Conservation (phyloP, 2,329 filamentous ascomycete genomes). For the Neopestalotiopsis rosae region DNA sequence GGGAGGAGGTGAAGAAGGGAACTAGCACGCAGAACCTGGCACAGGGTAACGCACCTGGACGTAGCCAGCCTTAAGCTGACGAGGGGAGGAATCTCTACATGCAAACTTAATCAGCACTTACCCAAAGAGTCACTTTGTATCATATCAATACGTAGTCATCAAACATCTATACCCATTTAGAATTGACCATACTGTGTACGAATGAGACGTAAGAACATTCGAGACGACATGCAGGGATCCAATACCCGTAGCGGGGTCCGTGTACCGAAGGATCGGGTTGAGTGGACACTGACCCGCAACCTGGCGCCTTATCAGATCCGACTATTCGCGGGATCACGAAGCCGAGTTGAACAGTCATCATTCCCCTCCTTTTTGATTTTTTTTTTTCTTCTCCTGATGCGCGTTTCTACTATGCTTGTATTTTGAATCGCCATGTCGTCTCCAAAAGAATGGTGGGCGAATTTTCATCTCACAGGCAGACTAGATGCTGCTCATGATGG, state of each 20-base stretch:
- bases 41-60: slow-evolving; percentile 36
- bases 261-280: not conserved
- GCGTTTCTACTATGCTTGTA: not conserved
- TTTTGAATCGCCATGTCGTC: not conserved
- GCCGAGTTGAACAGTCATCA: not conserved
- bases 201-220: not conserved
- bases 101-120: not conserved
- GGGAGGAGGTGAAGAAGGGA: slow-evolving; percentile 42
- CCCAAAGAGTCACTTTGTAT: not conserved
- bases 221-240: not conserved
- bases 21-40: slow-evolving; percentile 41
- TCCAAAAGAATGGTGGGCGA: not conserved
- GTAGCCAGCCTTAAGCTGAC: slow-evolving; percentile 37
- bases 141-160: too few relatives aligned
- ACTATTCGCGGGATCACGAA: not conserved
- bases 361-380: too few relatives aligned
- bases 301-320: not conserved
- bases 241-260: not conserved
- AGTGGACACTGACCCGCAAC: not conserved
- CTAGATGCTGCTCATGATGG: not conserved
- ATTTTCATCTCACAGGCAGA: not conserved
- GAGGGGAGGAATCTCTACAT: not conserved
- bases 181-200: too few relatives aligned
- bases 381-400: not conserved
- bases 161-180: too few relatives aligned